Percentiles rank a stretch among this genome's conserved stretches.
phyloP scores from a whole-genome alignment of 2,329 filamentous ascomycete species.

The Ceratocystis lukuohia region DNA sequence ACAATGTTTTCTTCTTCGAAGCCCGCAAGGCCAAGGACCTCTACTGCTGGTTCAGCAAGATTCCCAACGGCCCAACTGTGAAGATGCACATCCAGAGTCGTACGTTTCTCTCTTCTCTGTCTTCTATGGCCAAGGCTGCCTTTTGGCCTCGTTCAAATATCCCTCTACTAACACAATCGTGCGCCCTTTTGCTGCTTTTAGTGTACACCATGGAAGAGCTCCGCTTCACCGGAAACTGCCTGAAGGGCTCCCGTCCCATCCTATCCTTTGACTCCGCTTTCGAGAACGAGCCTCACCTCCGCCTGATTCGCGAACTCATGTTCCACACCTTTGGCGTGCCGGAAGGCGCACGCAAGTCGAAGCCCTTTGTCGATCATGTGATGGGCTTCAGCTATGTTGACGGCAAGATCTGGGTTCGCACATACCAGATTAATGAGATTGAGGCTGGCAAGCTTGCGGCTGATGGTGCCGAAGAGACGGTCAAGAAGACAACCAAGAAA shows the following conservation, averaged over 20 bases:
- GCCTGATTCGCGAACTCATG: slow-evolving; percentile 79
- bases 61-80: slow-evolving; percentile 53
- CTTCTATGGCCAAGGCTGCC: not conserved
- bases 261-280: slow-evolving; percentile 86
- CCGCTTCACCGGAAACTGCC: slow-evolving; percentile 90
- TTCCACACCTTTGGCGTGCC: slow-evolving; percentile 86
- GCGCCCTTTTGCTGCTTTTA: slow-evolving; percentile 24
- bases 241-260: slow-evolving; percentile 83
- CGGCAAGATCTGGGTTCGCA: slow-evolving; percentile 89
- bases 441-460: slow-evolving; percentile 36
- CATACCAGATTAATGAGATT: slow-evolving; percentile 83
- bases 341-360: slow-evolving; percentile 72
- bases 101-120: slow-evolving; percentile 27
- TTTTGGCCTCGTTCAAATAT: not conserved
- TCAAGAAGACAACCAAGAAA: slow-evolving; percentile 27
- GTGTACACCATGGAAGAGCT: slow-evolving; percentile 95
- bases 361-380: slow-evolving; percentile 92
- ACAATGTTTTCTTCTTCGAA: slow-evolving; percentile 91
- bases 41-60: slow-evolving; percentile 85
- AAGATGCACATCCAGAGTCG: slow-evolving; percentile 67
- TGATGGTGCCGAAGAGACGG: slow-evolving; percentile 29
- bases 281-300: slow-evolving; percentile 65
- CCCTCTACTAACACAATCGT: not conserved
- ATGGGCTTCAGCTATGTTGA: slow-evolving; percentile 85
- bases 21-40: slow-evolving; percentile 87